A percentile compares a stretch with the other conserved stretches of the same genome.
These are phyloP conservation scores for Boletellus sp. DNA, from an alignment of 768 basidiomycete genomes.

Conservation along the genomic window DNA sequence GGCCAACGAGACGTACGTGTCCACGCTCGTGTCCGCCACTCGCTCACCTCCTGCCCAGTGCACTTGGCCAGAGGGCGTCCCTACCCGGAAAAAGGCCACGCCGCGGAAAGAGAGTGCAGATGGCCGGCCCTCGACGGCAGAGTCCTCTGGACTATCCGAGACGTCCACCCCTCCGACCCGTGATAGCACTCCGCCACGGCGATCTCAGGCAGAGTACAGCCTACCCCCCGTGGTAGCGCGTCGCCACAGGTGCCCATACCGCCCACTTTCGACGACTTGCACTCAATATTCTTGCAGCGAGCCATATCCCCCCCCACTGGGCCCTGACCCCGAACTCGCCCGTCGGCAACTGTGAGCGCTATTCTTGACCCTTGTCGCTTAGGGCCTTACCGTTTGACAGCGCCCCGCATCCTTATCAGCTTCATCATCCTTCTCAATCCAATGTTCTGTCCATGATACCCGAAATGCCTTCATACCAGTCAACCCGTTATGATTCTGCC, in stretches of 20 bases:
- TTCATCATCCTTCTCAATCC: conserved; percentile 39
- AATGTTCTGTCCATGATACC: conserved; percentile 56
- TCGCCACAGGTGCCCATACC: conserved; percentile 36
- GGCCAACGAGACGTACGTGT: conserved; percentile 72
- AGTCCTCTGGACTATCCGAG: conserved; percentile 69
- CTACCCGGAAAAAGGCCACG: conserved; percentile 62
- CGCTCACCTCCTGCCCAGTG: conserved; percentile 44
- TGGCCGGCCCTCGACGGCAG: conserved; percentile 69
- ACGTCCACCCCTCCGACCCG: conserved; percentile 69
- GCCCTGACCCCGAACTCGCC: conserved; percentile 40
- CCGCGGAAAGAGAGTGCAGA: conserved; percentile 57
- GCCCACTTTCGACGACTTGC: neutral
- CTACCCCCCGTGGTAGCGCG: conserved; percentile 38
- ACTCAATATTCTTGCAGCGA: conserved; percentile 35
- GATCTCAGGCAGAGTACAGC: conserved; percentile 39
- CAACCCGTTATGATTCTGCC: conserved; percentile 48
- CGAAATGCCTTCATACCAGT: conserved; percentile 51
- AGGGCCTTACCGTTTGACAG: conserved; percentile 26
- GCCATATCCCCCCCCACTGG: conserved; percentile 42
- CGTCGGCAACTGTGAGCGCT: conserved; percentile 48
- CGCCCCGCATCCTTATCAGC: conserved; percentile 42
- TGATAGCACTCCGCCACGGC: conserved; percentile 60
- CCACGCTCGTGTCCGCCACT: conserved; percentile 2
- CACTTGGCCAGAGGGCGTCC: conserved; percentile 81
- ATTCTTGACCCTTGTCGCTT: neutral